Conservation (phyloP, 768 basidiomycete genomes). For the Stropharia rugosoannulata region DNA sequence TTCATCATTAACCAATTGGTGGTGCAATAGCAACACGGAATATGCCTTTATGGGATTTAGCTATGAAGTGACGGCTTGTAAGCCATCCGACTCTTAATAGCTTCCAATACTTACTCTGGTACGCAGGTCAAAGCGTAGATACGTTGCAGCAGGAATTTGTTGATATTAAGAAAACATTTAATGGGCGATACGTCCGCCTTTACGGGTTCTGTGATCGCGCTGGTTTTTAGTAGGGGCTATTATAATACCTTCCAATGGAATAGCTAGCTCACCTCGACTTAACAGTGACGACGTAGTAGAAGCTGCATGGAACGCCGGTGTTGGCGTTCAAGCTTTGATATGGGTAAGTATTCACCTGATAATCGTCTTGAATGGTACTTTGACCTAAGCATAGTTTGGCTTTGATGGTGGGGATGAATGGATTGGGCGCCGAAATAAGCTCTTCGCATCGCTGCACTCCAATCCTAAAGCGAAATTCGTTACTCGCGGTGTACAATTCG, state of each 20-base stretch:
- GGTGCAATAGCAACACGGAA: slow-evolving; percentile 64
- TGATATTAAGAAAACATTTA: slow-evolving; percentile 58
- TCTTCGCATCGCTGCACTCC: slow-evolving; percentile 51
- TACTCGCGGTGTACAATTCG: slow-evolving; percentile 66
- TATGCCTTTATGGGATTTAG: slow-evolving; percentile 79
- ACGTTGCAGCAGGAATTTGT: slow-evolving; percentile 55
- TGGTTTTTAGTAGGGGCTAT: slow-evolving; percentile 43
- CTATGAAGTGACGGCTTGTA: slow-evolving; percentile 70
- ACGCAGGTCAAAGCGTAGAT: slow-evolving; percentile 53
- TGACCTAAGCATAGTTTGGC: slow-evolving; percentile 39
- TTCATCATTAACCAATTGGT: slow-evolving; percentile 47
- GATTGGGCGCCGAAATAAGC: slow-evolving; percentile 50
- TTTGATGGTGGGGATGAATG: slow-evolving; percentile 48
- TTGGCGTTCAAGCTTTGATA: slow-evolving; percentile 73
- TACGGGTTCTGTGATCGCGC: slow-evolving; percentile 46
- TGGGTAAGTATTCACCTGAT: slow-evolving; percentile 47
- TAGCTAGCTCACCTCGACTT: not conserved
- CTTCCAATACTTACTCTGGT: not conserved
- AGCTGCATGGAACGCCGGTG: slow-evolving; percentile 65
- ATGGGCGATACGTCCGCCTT: slow-evolving; percentile 65
- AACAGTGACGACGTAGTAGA: slow-evolving; percentile 55
- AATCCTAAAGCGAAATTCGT: slow-evolving; percentile 66
- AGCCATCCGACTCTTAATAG: slow-evolving; percentile 14
- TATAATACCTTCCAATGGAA: not conserved
- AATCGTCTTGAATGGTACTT: slow-evolving; percentile 1